phyloP scores from a whole-genome alignment of 805 yeast genomes.

The Saccharomycopsis babjevae region DNA sequence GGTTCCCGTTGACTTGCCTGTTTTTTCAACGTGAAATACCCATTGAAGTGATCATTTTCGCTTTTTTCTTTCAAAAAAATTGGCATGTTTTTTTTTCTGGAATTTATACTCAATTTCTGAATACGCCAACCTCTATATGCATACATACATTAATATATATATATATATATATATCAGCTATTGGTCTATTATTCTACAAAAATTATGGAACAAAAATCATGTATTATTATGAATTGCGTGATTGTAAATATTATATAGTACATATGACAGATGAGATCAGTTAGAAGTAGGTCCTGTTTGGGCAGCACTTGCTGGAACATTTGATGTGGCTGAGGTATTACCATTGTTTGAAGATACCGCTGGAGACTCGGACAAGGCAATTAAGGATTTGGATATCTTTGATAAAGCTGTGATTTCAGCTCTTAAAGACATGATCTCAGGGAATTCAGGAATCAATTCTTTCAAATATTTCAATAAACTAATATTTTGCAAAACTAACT shows the following conservation, averaged over 20 bases:
- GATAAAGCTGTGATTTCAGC: constrained; percentile 10
- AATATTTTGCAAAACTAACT: constrained; percentile 4
- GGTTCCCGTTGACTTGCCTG: background rate
- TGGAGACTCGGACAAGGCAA: constrained; percentile 5
- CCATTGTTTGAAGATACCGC: background rate
- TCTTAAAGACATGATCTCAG: constrained; percentile 6
- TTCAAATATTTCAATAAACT: constrained; percentile 4
- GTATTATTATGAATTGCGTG: background rate
- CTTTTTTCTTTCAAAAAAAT: too few species aligned
- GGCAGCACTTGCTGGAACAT: background rate
- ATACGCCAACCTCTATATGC: too few species aligned
- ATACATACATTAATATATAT: too few species aligned
- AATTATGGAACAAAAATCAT: background rate
- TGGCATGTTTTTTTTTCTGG: too few species aligned
- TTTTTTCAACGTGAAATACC: background rate
- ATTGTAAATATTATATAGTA: background rate
- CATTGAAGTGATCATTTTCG: too few species aligned
- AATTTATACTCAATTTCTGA: too few species aligned
- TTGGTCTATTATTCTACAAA: too few species aligned
- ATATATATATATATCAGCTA: too few species aligned
- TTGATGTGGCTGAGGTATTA: background rate
- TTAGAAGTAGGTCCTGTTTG: background rate
- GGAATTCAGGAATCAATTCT: constrained; percentile 5
- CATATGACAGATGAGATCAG: background rate
- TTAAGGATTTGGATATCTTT: constrained; percentile 9